Evolutionary conservation across 345 rosid species (phyloP).

Genomic region (Salix koriyanagi): DNA sequence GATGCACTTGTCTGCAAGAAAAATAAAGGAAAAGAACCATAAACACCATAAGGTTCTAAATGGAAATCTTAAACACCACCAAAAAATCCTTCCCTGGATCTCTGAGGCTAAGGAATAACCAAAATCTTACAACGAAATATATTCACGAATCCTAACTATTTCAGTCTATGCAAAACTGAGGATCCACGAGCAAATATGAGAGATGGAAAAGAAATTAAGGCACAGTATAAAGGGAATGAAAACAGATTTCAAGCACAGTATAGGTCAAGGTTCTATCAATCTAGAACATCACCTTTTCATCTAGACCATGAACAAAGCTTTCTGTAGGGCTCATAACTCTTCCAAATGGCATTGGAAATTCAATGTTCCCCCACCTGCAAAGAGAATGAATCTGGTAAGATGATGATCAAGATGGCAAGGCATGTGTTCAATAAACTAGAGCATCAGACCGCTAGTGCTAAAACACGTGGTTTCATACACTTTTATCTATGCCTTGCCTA

Average conservation of each 20-base stretch:
- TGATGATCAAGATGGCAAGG: constrained; percentile 6
- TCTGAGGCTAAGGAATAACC: neutral
- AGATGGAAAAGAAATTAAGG: neutral
- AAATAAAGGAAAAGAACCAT: neutral
- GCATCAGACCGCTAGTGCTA: neutral
- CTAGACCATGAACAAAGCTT: constrained; percentile 83
- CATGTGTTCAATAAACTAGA: neutral
- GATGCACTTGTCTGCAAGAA: constrained; percentile 88
- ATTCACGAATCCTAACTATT: neutral
- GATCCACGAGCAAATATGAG: neutral
- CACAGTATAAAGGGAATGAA: neutral
- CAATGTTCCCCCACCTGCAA: constrained; percentile 86
- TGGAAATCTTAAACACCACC: neutral
- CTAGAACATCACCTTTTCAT: constrained; percentile 66
- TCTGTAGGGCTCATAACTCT: constrained; percentile 90
- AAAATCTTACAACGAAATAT: neutral
- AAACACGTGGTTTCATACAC: neutral
- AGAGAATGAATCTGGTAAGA: constrained; percentile 17
- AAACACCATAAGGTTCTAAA: neutral
- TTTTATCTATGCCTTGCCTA: neutral
- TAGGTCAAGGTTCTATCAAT: neutral
- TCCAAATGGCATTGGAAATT: constrained; percentile 93
- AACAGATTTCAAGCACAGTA: constrained; percentile 1
- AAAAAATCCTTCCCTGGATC: neutral
- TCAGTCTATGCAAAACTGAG: neutral